phyloP scores from a whole-genome alignment of 2,329 filamentous ascomycete genomes.

The Xylariaceae sp. region DNA sequence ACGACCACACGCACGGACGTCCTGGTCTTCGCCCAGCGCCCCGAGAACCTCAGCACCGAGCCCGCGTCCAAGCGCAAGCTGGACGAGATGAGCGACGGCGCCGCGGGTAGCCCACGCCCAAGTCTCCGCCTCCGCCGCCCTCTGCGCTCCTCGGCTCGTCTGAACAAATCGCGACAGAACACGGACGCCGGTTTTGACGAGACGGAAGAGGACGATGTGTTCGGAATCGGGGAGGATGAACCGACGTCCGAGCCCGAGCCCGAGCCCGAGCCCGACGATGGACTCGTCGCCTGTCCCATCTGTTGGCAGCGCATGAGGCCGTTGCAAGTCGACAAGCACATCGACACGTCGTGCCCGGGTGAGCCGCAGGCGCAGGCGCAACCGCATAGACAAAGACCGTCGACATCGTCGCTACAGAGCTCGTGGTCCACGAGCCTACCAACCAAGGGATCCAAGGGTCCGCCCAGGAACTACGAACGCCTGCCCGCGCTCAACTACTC shows the following conservation, averaged over 20 bases:
- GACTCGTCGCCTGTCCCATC: constrained; percentile 80
- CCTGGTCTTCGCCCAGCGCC: constrained; percentile 63
- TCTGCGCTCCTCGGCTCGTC: constrained; percentile 54
- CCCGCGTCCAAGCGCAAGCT: constrained; percentile 55
- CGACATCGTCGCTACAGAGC: constrained; percentile 1
- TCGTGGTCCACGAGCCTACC: constrained; percentile 17
- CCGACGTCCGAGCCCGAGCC: constrained; percentile 25
- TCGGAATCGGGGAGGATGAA: constrained; percentile 37
- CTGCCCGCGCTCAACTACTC: constrained; percentile 84
- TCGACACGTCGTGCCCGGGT: constrained; percentile 64
- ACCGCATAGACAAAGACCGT: too few relatives aligned
- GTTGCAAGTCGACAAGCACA: constrained; percentile 74
- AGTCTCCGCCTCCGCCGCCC: constrained; percentile 59
- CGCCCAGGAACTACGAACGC: constrained; percentile 55
- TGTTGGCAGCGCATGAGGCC: constrained; percentile 81
- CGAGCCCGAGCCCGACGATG: constrained; percentile 58
- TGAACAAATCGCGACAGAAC: constrained; percentile 45
- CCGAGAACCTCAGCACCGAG: constrained; percentile 31
- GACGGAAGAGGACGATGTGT: constrained; percentile 22
- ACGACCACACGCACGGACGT: constrained; percentile 63
- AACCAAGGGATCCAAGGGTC: constrained; percentile 17
- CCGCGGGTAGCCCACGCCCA: constrained; percentile 32
- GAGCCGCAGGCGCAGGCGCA: constrained; percentile 39
- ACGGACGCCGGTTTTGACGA: constrained; percentile 42
- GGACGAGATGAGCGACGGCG: constrained; percentile 34